These are phyloP conservation scores for Elongisporangium senticosum DNA, from an alignment of 352 stramenopile species.

Conservation along the genomic window DNA sequence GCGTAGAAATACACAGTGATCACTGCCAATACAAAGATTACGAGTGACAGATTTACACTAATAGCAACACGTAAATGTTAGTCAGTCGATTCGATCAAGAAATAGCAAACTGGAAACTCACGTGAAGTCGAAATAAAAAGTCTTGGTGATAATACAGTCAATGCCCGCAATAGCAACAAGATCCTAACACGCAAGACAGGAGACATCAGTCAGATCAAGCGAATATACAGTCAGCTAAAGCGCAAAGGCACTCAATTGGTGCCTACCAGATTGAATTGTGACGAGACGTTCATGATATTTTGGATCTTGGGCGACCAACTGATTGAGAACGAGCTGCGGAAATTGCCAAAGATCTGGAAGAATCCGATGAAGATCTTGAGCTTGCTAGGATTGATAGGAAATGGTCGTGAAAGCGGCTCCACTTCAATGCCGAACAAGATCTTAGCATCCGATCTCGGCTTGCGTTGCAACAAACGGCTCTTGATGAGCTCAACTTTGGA, in stretches of 20 bases:
- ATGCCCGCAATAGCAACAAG: constrained; percentile 64
- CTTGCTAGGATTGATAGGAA: constrained; percentile 60
- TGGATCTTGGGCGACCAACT: constrained; percentile 60
- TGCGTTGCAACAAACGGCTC: constrained; percentile 19
- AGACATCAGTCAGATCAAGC: not conserved
- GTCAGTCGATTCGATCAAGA: not conserved
- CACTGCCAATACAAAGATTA: constrained; percentile 32
- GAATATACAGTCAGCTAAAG: not conserved
- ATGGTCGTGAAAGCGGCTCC: constrained; percentile 26
- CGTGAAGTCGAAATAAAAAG: constrained; percentile 76
- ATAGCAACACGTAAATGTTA: not conserved
- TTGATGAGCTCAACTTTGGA: constrained; percentile 25
- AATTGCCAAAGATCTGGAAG: constrained; percentile 81
- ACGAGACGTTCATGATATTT: constrained; percentile 51
- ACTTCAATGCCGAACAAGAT: constrained; percentile 59
- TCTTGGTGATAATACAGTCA: constrained; percentile 69
- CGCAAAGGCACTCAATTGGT: not conserved
- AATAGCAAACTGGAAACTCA: constrained; percentile 14
- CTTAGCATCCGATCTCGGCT: constrained; percentile 19
- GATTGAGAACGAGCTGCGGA: constrained; percentile 56
- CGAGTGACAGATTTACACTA: constrained; percentile 52
- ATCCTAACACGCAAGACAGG: constrained; percentile 29
- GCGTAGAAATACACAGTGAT: constrained; percentile 63
- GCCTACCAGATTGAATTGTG: constrained; percentile 73
- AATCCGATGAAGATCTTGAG: constrained; percentile 81